These are phyloP conservation scores for Aspergillus avenaceus DNA, from an alignment of 495 filamentous ascomycete species.

Conservation along the genomic window DNA sequence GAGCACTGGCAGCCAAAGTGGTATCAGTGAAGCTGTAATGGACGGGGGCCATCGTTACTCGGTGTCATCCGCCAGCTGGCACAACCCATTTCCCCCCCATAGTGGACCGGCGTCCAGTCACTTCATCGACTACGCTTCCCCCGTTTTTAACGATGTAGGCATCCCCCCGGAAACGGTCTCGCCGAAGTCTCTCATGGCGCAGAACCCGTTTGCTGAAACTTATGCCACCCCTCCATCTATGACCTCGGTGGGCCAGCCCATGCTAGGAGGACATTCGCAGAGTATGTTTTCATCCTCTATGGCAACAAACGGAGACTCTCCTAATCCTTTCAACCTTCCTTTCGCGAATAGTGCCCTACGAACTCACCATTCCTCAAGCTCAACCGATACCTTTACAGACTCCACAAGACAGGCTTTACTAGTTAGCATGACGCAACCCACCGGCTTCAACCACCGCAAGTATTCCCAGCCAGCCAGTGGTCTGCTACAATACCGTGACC, in stretches of 20 bases:
- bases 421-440: conserved; percentile 72
- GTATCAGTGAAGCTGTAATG: conserved; percentile 87
- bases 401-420: conserved; percentile 85
- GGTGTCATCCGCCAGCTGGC: conserved; percentile 58
- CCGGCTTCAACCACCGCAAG: conserved; percentile 69
- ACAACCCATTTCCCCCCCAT: conserved; percentile 60
- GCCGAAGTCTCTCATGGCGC: conserved; percentile 46
- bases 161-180: conserved; percentile 42
- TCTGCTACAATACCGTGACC: conserved; percentile 39
- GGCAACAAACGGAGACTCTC: conserved; percentile 54
- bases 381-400: conserved; percentile 85
- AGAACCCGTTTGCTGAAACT: conserved; percentile 40
- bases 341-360: conserved; percentile 50
- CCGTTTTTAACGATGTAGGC: conserved; percentile 39
- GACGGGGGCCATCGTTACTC: conserved; percentile 67
- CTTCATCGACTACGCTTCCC: conserved; percentile 56
- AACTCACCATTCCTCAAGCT: conserved; percentile 62
- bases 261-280: conserved; percentile 48
- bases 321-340: conserved; percentile 51
- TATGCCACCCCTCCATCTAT: conserved; percentile 62
- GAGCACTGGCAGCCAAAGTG: conserved; percentile 87
- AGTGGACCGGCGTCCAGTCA: conserved; percentile 53
- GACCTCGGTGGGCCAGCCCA: conserved; percentile 50
- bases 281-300: conserved; percentile 54
- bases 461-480: conserved; percentile 67